A percentile compares a stretch with the other conserved stretches of the same genome.
Evolutionary conservation across 2,329 filamentous ascomycete species (phyloP).

Genomic region (Chrysosporium keratinophilum): DNA sequence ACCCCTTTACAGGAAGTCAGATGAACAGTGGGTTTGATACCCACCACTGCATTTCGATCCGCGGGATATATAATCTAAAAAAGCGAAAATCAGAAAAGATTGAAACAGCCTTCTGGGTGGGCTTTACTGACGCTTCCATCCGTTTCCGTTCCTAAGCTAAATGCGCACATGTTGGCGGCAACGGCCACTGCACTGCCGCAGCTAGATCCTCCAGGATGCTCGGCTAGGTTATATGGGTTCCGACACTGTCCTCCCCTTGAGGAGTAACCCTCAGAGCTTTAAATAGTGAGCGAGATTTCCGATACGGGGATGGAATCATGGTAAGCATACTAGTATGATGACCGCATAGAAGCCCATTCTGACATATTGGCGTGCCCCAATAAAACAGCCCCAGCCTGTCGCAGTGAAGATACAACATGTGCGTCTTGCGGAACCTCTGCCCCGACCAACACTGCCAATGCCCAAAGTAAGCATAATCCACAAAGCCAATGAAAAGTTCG

Average conservation of each 20-base stretch:
- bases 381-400: conserved; percentile 56
- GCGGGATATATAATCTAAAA: conserved; percentile 56
- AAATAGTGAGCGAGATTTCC: neutral
- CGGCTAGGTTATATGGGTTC: conserved; percentile 57
- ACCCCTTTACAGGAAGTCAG: conserved; percentile 55
- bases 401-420: conserved; percentile 50
- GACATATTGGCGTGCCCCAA: conserved; percentile 60
- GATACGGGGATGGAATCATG: neutral
- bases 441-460: conserved; percentile 38
- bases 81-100: neutral
- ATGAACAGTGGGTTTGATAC: conserved; percentile 66
- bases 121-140: conserved; percentile 48
- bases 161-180: conserved; percentile 51
- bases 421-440: conserved; percentile 58
- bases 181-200: conserved; percentile 58
- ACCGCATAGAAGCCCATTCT: conserved; percentile 66
- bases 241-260: conserved; percentile 53
- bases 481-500: neutral
- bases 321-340: conserved; percentile 47
- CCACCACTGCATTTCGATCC: conserved; percentile 57
- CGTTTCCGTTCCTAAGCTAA: conserved; percentile 64
- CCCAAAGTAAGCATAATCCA: neutral
- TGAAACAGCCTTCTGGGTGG: neutral
- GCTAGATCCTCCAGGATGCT: conserved; percentile 59
- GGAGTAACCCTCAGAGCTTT: conserved; percentile 49